Evolutionary conservation across 345 rosid genomes (phyloP), one percentile per base, ranked within the genome.

Genomic region (Citrus unshiu): DNA sequence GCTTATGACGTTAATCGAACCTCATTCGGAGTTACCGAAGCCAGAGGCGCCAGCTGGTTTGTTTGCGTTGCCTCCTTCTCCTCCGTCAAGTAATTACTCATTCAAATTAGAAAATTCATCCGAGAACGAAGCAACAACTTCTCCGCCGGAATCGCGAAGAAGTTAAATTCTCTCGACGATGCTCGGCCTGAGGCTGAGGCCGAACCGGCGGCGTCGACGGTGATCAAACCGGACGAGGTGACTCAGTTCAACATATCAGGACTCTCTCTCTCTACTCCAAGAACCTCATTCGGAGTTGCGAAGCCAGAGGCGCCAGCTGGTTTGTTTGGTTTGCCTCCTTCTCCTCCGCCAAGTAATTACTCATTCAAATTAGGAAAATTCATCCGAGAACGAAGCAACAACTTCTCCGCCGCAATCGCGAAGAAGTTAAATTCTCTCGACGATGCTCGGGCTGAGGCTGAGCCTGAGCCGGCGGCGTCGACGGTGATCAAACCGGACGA

Each of bases 171-270:
- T 60, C 29, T 86, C 29, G 78, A 46, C 2, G 72, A 73, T 8
- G 72, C 71, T 25, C 25, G 30, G 6, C 62, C 74, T n/a, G 77
- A 69, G 4, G 16, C 16, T 3, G 51, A 43, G 51, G 1, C 51
- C 0, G 51, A 43, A 4, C 14, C 14, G 51, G 51, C 51, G 14
- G 14, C 16, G 4, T 10, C 16, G 39, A 40, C 32, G 27, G 49
- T 27, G 43, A 71, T 21, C 19, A 59, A 74, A 30, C 77, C 84
- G 2, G 60, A 62, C 1, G 90, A 85, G 29, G 97, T 91, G 58
- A 85, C 97, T 1, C 93, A 91, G 86, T 84, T 89, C 84, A 77
- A 85, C 62, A 89, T 96, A 72, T 83, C 94, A 0, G 99, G 99
- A 46, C 87, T 94, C 73, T 34, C 35, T 34, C 35, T 4, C 34